Conservation (phyloP, 768 basidiomycete species). For the Lactarius deliciosus region DNA sequence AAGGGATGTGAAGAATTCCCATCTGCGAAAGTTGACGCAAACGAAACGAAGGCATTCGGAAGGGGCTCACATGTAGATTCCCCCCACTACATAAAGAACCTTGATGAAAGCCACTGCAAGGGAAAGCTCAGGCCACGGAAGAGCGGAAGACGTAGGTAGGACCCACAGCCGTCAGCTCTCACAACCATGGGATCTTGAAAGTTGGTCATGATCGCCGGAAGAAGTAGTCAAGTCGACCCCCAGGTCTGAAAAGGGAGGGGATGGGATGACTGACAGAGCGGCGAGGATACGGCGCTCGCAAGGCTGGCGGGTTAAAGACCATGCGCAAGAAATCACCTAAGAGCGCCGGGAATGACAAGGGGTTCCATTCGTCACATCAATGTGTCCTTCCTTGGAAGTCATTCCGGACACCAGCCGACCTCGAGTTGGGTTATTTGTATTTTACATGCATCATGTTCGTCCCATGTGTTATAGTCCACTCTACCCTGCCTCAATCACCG, state of each 20-base stretch:
- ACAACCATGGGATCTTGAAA: constrained; percentile 17
- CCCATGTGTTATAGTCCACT: not conserved
- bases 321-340: not conserved
- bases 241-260: not conserved
- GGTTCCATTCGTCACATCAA: constrained; percentile 1
- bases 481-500: not conserved
- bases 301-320: not conserved
- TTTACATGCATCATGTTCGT: not conserved
- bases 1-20: constrained; percentile 20
- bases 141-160: not conserved
- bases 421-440: not conserved
- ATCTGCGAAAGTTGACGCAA: constrained; percentile 9
- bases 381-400: not conserved
- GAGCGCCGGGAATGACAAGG: not conserved
- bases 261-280: constrained; percentile 8
- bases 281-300: not conserved
- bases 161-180: constrained; percentile 10
- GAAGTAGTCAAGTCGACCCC: not conserved
- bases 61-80: constrained; percentile 18
- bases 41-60: not conserved
- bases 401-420: not conserved
- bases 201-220: constrained; percentile 20
- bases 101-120: constrained; percentile 21
- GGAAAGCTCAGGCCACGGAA: not conserved
- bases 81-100: constrained; percentile 20